Evolutionary conservation across 2,329 filamentous ascomycete genomes (phyloP).

Genomic region (Tricladium varicosporioides): DNA sequence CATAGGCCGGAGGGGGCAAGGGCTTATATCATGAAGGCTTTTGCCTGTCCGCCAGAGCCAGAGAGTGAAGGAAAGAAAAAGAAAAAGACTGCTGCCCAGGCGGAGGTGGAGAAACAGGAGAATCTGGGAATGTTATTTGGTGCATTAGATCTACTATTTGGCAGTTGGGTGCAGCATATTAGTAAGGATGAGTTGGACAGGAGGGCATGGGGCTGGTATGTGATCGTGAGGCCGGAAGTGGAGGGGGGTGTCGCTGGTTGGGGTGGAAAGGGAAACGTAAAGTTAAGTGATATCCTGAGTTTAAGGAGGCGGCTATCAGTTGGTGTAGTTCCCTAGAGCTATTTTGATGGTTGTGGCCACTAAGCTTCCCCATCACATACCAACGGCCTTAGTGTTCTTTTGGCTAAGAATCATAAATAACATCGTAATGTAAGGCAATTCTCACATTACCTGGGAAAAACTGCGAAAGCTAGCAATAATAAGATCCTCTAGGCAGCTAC

Average conservation of each 20-base stretch:
- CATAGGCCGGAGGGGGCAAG: constrained; percentile 70
- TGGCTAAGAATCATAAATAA: no score
- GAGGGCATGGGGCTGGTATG: constrained; percentile 80
- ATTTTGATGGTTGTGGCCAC: no score
- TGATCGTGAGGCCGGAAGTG: constrained; percentile 72
- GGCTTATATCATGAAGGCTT: constrained; percentile 57
- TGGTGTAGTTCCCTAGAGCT: no score
- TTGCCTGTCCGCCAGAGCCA: constrained; percentile 41
- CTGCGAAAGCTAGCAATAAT: no score
- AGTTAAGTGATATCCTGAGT: constrained; percentile 63
- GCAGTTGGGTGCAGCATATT: constrained; percentile 70
- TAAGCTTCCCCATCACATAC: no score
- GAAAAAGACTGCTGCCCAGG: constrained; percentile 51
- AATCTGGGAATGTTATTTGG: constrained; percentile 70
- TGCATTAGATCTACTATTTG: constrained; percentile 68
- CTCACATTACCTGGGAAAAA: no score
- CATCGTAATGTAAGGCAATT: no score
- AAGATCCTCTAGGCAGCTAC: no score
- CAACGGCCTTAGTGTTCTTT: no score
- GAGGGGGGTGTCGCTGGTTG: constrained; percentile 73
- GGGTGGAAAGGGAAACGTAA: constrained; percentile 76
- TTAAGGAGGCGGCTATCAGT: constrained; percentile 43
- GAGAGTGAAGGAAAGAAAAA: constrained; percentile 36
- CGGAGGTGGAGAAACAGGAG: constrained; percentile 61
- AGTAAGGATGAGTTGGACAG: constrained; percentile 66